Conservation (phyloP, 805 yeast genomes). For the Myxozyma sirexii region DNA sequence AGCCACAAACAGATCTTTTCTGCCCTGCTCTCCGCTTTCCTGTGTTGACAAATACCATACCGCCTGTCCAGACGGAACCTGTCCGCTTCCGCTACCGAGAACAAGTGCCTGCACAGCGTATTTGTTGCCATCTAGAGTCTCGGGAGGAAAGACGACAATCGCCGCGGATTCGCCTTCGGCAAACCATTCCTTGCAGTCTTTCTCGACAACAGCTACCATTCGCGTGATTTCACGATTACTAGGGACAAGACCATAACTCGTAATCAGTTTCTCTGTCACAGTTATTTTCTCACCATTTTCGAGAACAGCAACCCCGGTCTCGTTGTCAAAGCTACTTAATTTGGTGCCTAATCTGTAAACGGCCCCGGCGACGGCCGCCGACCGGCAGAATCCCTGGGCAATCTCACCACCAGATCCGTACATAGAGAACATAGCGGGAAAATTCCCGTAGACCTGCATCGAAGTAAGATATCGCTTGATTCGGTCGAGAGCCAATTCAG, state of each 20-base stretch:
- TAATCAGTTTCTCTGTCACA: slow-evolving; percentile 76
- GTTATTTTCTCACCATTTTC: slow-evolving; percentile 70
- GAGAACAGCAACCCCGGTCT: slow-evolving; percentile 60
- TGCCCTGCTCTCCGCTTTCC: slow-evolving; percentile 66
- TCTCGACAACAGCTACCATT: slow-evolving; percentile 77
- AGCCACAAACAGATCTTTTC: slow-evolving; percentile 78
- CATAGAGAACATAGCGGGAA: slow-evolving; percentile 89
- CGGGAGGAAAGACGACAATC: slow-evolving; percentile 89
- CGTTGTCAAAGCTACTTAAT: slow-evolving; percentile 65
- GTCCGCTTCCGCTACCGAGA: slow-evolving; percentile 84
- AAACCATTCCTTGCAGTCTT: slow-evolving; percentile 91
- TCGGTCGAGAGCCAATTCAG: slow-evolving; percentile 75
- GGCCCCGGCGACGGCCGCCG: slow-evolving; percentile 98
- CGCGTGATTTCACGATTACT: slow-evolving; percentile 66
- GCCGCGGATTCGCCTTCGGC: slow-evolving; percentile 81
- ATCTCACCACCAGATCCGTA: slow-evolving; percentile 96
- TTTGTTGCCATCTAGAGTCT: slow-evolving; percentile 67
- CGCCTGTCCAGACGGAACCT: slow-evolving; percentile 82
- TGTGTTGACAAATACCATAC: slow-evolving; percentile 87
- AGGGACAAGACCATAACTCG: slow-evolving; percentile 46
- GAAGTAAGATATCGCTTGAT: slow-evolving; percentile 82
- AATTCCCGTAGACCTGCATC: slow-evolving; percentile 88
- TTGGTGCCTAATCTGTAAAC: slow-evolving; percentile 81
- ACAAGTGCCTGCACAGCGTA: slow-evolving; percentile 84
- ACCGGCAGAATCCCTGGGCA: slow-evolving; percentile 94